phyloP scores from a whole-genome alignment of 805 yeast species.

The Candida pini region DNA sequence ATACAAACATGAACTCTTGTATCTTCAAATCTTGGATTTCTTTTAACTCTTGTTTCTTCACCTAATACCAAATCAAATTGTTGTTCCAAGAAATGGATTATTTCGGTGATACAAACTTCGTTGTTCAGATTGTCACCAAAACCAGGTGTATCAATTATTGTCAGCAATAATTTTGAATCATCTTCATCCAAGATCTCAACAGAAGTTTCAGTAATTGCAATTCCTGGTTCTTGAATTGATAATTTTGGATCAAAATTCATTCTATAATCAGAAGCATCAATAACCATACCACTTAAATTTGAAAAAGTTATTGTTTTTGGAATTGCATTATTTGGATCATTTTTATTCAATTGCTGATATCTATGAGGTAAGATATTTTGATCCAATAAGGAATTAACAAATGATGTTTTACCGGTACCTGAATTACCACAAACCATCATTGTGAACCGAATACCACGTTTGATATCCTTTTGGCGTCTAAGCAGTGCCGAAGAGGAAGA shows the following conservation, averaged over 20 bases:
- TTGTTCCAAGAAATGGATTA: slow-evolving; percentile 62
- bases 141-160: slow-evolving; percentile 56
- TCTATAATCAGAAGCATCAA: slow-evolving; percentile 50
- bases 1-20: slow-evolving; percentile 69
- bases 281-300: slow-evolving; percentile 49
- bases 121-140: slow-evolving; percentile 57
- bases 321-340: slow-evolving; percentile 18
- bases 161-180: slow-evolving; percentile 47
- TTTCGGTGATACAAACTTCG: slow-evolving; percentile 59
- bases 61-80: slow-evolving; percentile 75
- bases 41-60: slow-evolving; percentile 79
- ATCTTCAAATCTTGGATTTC: slow-evolving; percentile 80
- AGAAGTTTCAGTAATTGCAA: slow-evolving; percentile 63
- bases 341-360: slow-evolving; percentile 35
- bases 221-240: slow-evolving; percentile 67
- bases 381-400: slow-evolving; percentile 62
- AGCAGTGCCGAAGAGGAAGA: slow-evolving; percentile 26
- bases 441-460: slow-evolving; percentile 69
- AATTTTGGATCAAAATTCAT: slow-evolving; percentile 55
- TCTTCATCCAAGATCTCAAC: slow-evolving; percentile 61
- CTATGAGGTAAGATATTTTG: slow-evolving; percentile 57
- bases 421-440: slow-evolving; percentile 67
- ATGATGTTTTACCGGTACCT: slow-evolving; percentile 77
- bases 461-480: slow-evolving; percentile 60
- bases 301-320: slow-evolving; percentile 54